phyloP scores from a whole-genome alignment of 371 early-diverging fungal species.

The Sporodiniella umbellata region DNA sequence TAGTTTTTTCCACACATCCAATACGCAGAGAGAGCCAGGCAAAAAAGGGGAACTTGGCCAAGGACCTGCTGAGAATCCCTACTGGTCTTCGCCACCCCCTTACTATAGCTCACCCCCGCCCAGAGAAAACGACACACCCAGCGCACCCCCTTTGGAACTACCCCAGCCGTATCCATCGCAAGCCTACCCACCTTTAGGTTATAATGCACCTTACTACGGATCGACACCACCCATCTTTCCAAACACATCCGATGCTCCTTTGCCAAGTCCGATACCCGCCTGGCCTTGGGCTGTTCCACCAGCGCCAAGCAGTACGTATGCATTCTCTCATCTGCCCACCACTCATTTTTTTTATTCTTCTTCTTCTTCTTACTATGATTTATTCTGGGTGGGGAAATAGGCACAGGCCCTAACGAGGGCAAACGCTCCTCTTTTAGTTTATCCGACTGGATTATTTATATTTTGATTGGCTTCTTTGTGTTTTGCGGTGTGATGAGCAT shows the following conservation, averaged over 20 bases:
- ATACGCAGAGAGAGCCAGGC: neutral
- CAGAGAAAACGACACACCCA: neutral
- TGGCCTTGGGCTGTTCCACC: slow-evolving; percentile 1
- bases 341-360: too few relatives aligned
- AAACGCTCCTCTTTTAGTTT: too few relatives aligned
- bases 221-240: neutral
- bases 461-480: too few relatives aligned
- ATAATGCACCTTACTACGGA: slow-evolving; percentile 3
- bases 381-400: too few relatives aligned
- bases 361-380: too few relatives aligned
- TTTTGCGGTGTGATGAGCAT: neutral
- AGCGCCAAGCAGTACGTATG: neutral
- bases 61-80: neutral
- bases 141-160: neutral
- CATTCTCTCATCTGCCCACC: too few relatives aligned
- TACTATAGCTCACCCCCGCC: neutral
- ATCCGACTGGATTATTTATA: too few relatives aligned
- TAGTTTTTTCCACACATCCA: neutral
- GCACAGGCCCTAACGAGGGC: too few relatives aligned
- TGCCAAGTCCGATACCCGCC: neutral
- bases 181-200: neutral
- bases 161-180: neutral
- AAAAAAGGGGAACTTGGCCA: neutral
- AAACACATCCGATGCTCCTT: neutral
- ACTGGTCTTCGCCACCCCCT: neutral